Percentiles rank a stretch among this genome's conserved stretches.
Evolutionary conservation across 441 rosid species (phyloP).

Genomic region (Euphorbia schlechtendalii): DNA sequence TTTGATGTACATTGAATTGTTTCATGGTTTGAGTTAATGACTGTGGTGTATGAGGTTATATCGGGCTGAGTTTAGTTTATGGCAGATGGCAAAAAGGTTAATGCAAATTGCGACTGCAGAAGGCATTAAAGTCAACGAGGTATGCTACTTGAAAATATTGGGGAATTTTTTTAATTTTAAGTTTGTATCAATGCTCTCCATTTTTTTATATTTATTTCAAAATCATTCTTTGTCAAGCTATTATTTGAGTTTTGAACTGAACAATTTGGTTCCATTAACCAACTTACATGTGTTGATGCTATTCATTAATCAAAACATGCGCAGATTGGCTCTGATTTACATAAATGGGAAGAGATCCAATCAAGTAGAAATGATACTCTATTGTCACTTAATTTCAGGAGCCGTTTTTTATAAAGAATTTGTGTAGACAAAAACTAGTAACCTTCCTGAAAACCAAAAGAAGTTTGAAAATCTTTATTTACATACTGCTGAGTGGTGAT

Average conservation of each 20-base stretch:
- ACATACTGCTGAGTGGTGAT: background rate
- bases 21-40: background rate
- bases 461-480: background rate
- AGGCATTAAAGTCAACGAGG: conserved; percentile 80
- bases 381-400: background rate
- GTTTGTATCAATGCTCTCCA: conserved; percentile 1
- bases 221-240: background rate
- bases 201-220: background rate
- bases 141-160: conserved; percentile 13
- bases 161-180: conserved; percentile 7
- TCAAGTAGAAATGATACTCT: background rate
- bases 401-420: background rate
- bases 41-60: conserved; percentile 1
- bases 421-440: background rate
- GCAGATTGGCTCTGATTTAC: background rate
- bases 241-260: background rate
- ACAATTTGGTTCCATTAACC: background rate
- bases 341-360: background rate
- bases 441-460: background rate
- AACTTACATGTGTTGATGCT: background rate
- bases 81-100: conserved; percentile 93
- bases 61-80: conserved; percentile 19
- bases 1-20: background rate
- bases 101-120: conserved; percentile 74
- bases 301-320: background rate